Conservation (phyloP, 2,329 filamentous ascomycete species). For the Coniochaeta hoffmannii region DNA sequence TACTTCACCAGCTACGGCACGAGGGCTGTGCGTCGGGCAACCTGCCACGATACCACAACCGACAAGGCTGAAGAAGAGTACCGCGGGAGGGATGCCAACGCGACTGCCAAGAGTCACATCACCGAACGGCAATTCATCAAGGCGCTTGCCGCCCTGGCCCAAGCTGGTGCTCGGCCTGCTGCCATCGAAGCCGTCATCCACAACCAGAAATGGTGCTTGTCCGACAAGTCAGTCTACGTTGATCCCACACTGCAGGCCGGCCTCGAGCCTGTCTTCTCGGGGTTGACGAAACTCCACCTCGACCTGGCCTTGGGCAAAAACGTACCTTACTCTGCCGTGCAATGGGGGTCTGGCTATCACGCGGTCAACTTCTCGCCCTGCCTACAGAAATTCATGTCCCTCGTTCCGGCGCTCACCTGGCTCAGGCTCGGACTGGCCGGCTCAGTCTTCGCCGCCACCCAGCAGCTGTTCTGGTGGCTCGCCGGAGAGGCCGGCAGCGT, state of each 20-base stretch:
- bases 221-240: conserved; percentile 38
- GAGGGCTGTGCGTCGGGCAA: conserved; percentile 27
- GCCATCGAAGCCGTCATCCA: conserved; percentile 42
- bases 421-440: conserved; percentile 43
- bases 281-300: conserved; percentile 39
- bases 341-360: too few relatives aligned
- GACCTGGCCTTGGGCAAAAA: conserved; percentile 10
- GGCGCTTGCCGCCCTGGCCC: conserved; percentile 33
- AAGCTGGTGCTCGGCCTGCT: conserved; percentile 27
- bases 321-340: background rate
- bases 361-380: background rate
- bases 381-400: conserved; percentile 28
- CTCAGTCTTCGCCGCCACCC: conserved; percentile 5
- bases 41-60: conserved; percentile 8
- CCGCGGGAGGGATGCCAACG: too few relatives aligned
- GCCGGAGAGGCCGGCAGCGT: conserved; percentile 6
- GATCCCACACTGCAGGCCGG: conserved; percentile 27
- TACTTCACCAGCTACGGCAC: conserved; percentile 50
- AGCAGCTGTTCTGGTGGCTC: conserved; percentile 32
- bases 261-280: conserved; percentile 32
- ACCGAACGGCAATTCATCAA: conserved; percentile 28
- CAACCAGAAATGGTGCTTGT: conserved; percentile 20
- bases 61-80: background rate
- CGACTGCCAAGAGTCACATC: conserved; percentile 14
- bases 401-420: conserved; percentile 36